Evolutionary conservation across 2,329 filamentous ascomycete species (phyloP).

Genomic region (Aspergillus neotritici): DNA sequence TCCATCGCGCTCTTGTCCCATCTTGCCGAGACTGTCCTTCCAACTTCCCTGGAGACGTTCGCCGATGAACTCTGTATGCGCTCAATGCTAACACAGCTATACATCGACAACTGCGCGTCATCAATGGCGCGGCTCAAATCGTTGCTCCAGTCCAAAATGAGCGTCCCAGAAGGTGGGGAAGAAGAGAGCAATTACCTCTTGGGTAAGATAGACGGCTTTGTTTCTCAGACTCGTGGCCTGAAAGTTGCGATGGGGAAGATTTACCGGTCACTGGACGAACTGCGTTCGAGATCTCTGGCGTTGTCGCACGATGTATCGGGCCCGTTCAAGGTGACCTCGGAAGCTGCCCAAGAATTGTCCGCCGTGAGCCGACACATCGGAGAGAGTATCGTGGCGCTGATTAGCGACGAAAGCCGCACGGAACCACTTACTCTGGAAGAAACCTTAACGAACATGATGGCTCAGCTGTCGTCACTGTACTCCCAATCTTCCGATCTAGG

Average conservation of each 20-base stretch:
- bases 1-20: constrained; percentile 85
- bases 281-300: constrained; percentile 68
- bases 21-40: constrained; percentile 73
- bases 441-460: constrained; percentile 55
- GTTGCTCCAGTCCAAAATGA: constrained; percentile 63
- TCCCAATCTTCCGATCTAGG: constrained; percentile 21
- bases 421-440: constrained; percentile 64
- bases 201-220: constrained; percentile 64
- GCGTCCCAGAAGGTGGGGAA: constrained; percentile 56
- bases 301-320: constrained; percentile 62
- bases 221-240: constrained; percentile 70
- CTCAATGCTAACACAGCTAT: constrained; percentile 68
- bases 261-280: constrained; percentile 68
- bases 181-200: constrained; percentile 64
- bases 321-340: constrained; percentile 65
- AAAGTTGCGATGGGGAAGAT: constrained; percentile 81
- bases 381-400: constrained; percentile 57
- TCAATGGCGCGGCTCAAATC: constrained; percentile 58
- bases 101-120: constrained; percentile 70
- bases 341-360: constrained; percentile 59
- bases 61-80: constrained; percentile 76
- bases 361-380: constrained; percentile 63
- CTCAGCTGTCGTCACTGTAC: constrained; percentile 24
- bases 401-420: constrained; percentile 65
- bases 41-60: constrained; percentile 62